Conservation (phyloP, 352 stramenopile species). For the Globisporangium camurandrum region DNA sequence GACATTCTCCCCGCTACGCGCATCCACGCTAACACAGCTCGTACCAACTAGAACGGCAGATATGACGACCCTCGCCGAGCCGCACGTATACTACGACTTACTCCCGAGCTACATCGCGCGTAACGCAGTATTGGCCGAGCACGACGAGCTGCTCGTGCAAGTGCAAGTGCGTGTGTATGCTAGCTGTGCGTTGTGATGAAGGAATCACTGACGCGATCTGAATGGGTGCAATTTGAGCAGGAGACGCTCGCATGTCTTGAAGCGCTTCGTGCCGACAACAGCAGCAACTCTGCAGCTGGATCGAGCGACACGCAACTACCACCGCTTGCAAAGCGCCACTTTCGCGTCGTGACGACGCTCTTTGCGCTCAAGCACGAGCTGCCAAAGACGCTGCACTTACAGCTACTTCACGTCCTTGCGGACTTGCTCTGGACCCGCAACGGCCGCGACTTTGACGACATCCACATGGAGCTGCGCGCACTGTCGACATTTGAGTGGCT, state of each 20-base stretch:
- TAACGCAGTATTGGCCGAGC: constrained; percentile 28
- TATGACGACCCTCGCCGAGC: constrained; percentile 1
- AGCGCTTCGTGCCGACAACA: constrained; percentile 12
- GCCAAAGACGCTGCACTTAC: constrained; percentile 23
- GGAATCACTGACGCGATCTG: not conserved
- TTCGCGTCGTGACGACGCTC: constrained; percentile 46
- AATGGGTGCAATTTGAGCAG: constrained; percentile 3
- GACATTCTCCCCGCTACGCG: too few species aligned
- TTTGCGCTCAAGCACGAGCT: constrained; percentile 63
- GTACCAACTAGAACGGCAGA: too few species aligned
- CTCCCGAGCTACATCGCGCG: constrained; percentile 50
- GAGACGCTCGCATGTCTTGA: constrained; percentile 33
- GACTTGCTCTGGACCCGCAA: constrained; percentile 38
- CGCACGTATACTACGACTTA: constrained; percentile 52
- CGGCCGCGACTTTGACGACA: constrained; percentile 30
- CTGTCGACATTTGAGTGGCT: constrained; percentile 33
- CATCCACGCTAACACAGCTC: too few species aligned
- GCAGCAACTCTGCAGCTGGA: not conserved
- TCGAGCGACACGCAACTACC: not conserved
- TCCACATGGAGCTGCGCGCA: constrained; percentile 46
- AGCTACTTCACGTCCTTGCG: constrained; percentile 41
- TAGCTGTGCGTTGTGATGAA: not conserved
- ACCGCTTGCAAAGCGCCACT: constrained; percentile 48
- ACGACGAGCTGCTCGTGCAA: constrained; percentile 34
- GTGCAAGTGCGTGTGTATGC: constrained; percentile 19